Evolutionary conservation across 2,329 filamentous ascomycete species (phyloP), one percentile per base, ranked within the genome.

Genomic region (Diaporthe amygdali): DNA sequence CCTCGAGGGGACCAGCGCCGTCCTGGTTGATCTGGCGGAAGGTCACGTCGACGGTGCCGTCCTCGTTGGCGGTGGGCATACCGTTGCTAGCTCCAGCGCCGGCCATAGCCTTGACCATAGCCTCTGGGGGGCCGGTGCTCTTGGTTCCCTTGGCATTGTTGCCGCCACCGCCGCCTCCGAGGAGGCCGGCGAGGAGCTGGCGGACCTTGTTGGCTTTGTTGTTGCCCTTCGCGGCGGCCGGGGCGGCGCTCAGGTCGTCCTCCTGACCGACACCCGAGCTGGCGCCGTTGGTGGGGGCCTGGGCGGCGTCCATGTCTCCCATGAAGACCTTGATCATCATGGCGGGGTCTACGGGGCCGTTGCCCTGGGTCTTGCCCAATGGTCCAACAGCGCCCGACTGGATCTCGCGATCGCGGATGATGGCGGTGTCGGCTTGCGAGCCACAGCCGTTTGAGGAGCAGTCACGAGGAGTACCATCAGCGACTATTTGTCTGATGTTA

Each of bases 11-110:
- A 20, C 88, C 88, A 1, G 87, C 87, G 54, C 88, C 88, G 75
- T 89, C 88, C 79, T 89, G 87, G 82, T 90, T 89, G 80, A 89
- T 86, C 68, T 90, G 88, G 76, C 88, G 88, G 82, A 86, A 89
- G 73, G 84, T 88, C 84, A 89, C 86, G 61, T 82, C 84, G 79
- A 90, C 81, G 12, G 83, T 84, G 71, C 88, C 88, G 59, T 87
- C 84, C 72, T 88, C 85, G 32, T 82, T 79, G 71, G 82, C 84
- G n/a, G 88, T 89, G 7, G 88, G 88, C n/a, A 90, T 78, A 70
- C 87, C 86, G 22, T 77, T 77, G 3, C 78, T 74, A 14, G 84
- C 80, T 71, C 87, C 88, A 10, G 79, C 73, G 71, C 88, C 88
- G 20, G 85, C 83, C n/a, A 85, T 82, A 20, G 82, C 79, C 44